Evolutionary conservation across 1,284 basidiomycete species (phyloP).

Genomic region (Microbotryum violaceum): DNA sequence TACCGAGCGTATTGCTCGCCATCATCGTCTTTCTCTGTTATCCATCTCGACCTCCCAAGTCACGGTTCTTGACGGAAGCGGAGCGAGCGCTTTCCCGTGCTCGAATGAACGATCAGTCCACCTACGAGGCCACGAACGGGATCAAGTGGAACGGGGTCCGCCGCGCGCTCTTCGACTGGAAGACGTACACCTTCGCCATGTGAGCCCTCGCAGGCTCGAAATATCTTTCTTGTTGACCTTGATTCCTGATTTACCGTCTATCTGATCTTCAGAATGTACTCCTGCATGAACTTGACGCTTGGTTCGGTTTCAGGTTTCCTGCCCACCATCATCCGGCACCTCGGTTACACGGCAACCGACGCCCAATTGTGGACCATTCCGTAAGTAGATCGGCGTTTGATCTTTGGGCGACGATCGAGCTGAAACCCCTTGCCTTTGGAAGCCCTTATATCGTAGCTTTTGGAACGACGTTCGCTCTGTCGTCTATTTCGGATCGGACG

Average conservation of each 20-base stretch:
- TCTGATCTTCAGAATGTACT: slow-evolving; percentile 35
- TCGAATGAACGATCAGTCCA: slow-evolving; percentile 62
- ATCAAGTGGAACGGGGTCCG: slow-evolving; percentile 47
- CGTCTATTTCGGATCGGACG: slow-evolving; percentile 57
- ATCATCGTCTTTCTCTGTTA: slow-evolving; percentile 57
- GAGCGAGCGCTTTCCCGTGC: slow-evolving; percentile 65
- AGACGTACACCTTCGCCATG: slow-evolving; percentile 24
- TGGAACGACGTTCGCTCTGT: slow-evolving; percentile 43
- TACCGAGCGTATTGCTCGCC: slow-evolving; percentile 63
- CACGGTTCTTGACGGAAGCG: slow-evolving; percentile 58
- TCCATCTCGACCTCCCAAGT: slow-evolving; percentile 69
- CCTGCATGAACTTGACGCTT: slow-evolving; percentile 68
- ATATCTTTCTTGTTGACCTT: slow-evolving; percentile 52
- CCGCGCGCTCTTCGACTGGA: slow-evolving; percentile 59
- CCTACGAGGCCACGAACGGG: slow-evolving; percentile 49
- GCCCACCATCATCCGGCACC: slow-evolving; percentile 47
- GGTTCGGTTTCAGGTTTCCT: slow-evolving; percentile 71
- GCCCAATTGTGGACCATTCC: slow-evolving; percentile 64
- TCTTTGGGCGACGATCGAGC: no score
- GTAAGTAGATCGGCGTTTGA: slow-evolving; percentile 40
- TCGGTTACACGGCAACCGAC: slow-evolving; percentile 48
- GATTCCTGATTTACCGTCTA: neutral
- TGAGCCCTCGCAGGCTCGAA: slow-evolving; percentile 44
- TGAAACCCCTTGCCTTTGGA: no score
- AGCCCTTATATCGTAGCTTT: slow-evolving; percentile 31